Conservation (phyloP, 768 basidiomycete genomes). For the Lentinula guzmanii region DNA sequence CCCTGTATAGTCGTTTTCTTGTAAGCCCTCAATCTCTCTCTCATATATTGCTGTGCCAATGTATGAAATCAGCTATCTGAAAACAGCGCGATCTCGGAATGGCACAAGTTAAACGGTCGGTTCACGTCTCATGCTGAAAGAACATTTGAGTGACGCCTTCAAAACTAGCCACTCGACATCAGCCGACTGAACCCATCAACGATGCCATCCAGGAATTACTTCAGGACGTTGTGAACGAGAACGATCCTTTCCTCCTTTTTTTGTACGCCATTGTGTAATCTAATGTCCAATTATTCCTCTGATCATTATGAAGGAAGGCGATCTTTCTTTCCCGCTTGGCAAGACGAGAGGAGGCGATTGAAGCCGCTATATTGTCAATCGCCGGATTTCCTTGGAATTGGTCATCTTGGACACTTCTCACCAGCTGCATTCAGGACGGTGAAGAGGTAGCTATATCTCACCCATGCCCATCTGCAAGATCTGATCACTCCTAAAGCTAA, state of each 20-base stretch:
- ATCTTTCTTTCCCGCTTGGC: slow-evolving; percentile 76
- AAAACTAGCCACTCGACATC: slow-evolving; percentile 56
- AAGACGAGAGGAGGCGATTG: slow-evolving; percentile 82
- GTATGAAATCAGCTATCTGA: slow-evolving; percentile 61
- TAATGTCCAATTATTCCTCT: slow-evolving; percentile 1
- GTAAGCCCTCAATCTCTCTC: slow-evolving; percentile 40
- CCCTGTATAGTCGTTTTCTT: slow-evolving; percentile 77
- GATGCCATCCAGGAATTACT: slow-evolving; percentile 51
- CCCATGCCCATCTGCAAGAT: background rate
- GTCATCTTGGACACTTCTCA: slow-evolving; percentile 86
- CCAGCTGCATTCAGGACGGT: slow-evolving; percentile 70
- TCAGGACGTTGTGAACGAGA: slow-evolving; percentile 45
- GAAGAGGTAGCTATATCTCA: slow-evolving; percentile 61
- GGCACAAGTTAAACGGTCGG: slow-evolving; percentile 79
- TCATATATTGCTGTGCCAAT: background rate
- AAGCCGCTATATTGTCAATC: slow-evolving; percentile 71
- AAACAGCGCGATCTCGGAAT: slow-evolving; percentile 73
- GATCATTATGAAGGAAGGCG: slow-evolving; percentile 54
- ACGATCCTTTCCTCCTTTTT: slow-evolving; percentile 81
- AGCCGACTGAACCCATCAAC: slow-evolving; percentile 65
- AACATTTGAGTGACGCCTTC: slow-evolving; percentile 1
- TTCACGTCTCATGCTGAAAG: slow-evolving; percentile 6
- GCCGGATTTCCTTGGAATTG: slow-evolving; percentile 87
- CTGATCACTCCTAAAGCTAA: slow-evolving; percentile 27
- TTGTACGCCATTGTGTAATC: slow-evolving; percentile 39